A percentile compares a stretch with the other conserved stretches of the same genome.
Conservation (phyloP, 2,329 filamentous ascomycete species). For the Neonectria ditissima region DNA sequence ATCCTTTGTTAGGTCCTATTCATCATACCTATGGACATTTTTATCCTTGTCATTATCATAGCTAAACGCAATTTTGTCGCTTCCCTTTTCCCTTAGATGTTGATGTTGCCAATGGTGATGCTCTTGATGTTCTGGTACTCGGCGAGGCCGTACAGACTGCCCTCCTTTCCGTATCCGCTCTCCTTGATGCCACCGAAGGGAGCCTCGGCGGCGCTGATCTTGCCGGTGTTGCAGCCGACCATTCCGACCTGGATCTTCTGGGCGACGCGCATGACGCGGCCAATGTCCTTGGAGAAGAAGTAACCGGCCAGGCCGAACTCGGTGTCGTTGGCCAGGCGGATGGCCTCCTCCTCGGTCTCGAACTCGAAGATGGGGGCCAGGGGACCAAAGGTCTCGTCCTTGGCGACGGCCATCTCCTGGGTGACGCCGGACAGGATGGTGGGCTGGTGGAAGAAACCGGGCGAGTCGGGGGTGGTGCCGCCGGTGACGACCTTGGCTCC, state of each 20-base stretch:
- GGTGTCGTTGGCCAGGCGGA: slow-evolving; percentile 54
- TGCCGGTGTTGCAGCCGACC: slow-evolving; percentile 65
- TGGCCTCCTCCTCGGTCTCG: slow-evolving; percentile 53
- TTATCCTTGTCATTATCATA: slow-evolving; percentile 42
- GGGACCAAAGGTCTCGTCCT: slow-evolving; percentile 51
- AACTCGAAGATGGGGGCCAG: slow-evolving; percentile 47
- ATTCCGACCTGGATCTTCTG: slow-evolving; percentile 73
- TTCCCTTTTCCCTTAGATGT: slow-evolving; percentile 33
- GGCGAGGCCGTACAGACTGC: slow-evolving; percentile 59
- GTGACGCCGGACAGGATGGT: slow-evolving; percentile 73
- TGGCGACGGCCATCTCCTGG: slow-evolving; percentile 45
- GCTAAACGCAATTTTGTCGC: slow-evolving; percentile 36
- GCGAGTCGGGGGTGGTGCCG: slow-evolving; percentile 73
- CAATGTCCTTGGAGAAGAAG: slow-evolving; percentile 50
- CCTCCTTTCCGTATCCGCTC: slow-evolving; percentile 52
- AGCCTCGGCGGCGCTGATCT: slow-evolving; percentile 50
- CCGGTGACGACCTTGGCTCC: slow-evolving; percentile 68
- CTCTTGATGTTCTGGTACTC: slow-evolving; percentile 62
- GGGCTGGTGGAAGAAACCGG: slow-evolving; percentile 75
- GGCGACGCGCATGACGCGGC: slow-evolving; percentile 58
- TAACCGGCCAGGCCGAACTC: slow-evolving; percentile 53
- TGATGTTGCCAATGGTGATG: slow-evolving; percentile 49
- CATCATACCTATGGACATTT: slow-evolving; percentile 29
- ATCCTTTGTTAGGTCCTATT: slow-evolving; percentile 12
- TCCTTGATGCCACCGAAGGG: slow-evolving; percentile 53